A percentile compares a stretch with the other conserved stretches of the same genome.
Conservation (phyloP, 108 stramenopile genomes). For the Cyclotella choctawhatcheeana region DNA sequence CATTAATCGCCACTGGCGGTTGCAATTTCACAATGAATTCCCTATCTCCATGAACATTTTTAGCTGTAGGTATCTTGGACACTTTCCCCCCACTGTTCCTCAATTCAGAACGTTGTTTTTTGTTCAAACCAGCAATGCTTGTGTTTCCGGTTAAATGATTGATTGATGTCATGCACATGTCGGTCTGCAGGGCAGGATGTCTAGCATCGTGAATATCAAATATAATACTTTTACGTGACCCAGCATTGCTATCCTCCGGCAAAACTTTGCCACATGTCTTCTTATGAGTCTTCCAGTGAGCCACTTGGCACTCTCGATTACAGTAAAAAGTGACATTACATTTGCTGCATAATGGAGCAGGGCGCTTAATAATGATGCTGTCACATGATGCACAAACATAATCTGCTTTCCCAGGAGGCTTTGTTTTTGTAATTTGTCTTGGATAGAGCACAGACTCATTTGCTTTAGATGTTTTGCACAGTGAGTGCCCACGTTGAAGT, state of each 20-base stretch:
- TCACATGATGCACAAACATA: background rate
- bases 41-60: background rate
- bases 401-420: background rate
- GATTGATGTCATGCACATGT: background rate
- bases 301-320: background rate
- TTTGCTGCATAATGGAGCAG: background rate
- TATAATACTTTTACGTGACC: background rate
- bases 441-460: background rate
- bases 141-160: background rate
- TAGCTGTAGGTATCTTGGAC: background rate
- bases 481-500: background rate
- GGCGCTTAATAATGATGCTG: background rate
- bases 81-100: background rate
- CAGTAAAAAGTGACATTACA: slow-evolving; percentile 1
- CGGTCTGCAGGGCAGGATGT: background rate
- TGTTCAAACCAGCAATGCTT: background rate
- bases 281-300: background rate
- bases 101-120: background rate
- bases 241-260: background rate
- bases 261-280: slow-evolving; percentile 1
- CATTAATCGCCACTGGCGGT: too few relatives aligned
- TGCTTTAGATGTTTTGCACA: background rate
- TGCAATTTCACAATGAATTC: background rate
- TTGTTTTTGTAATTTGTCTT: background rate
- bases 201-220: slow-evolving; percentile 3